A percentile compares a stretch with the other conserved stretches of the same genome.
Conservation (phyloP, 2,329 filamentous ascomycete species). For the Aulographum hederae region DNA sequence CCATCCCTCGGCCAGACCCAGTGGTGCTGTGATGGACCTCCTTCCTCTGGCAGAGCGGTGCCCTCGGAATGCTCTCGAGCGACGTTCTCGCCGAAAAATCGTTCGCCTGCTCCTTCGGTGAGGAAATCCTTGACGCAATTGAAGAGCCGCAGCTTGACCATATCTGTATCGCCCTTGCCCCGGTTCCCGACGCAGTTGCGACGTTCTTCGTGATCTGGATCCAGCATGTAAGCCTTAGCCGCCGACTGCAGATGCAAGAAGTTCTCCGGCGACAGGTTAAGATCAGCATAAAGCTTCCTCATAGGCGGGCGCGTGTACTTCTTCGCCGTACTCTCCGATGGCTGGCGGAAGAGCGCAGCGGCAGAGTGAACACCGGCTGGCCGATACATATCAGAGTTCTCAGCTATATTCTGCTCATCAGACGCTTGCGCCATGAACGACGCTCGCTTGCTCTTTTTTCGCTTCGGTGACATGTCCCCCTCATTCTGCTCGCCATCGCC, state of each 20-base stretch:
- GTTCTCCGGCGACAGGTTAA: conserved; percentile 36
- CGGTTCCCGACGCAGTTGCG: conserved; percentile 38
- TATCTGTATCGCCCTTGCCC: conserved; percentile 34
- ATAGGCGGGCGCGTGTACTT: conserved; percentile 40
- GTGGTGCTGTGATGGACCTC: conserved; percentile 23
- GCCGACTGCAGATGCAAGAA: conserved; percentile 36
- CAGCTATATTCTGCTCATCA: too few relatives aligned
- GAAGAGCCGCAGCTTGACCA: conserved; percentile 37
- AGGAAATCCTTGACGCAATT: conserved; percentile 38
- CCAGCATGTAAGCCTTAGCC: conserved; percentile 39
- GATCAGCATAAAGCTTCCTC: conserved; percentile 36
- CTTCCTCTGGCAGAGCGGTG: conserved; percentile 16
- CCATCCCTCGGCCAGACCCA: conserved; percentile 36
- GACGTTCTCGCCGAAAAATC: conserved; percentile 26
- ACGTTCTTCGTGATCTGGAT: conserved; percentile 33
- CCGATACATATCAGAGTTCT: too few relatives aligned
- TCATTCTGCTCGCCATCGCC: too few relatives aligned
- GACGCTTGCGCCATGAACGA: too few relatives aligned
- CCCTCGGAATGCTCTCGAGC: conserved; percentile 7
- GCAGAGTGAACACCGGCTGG: conserved; percentile 9
- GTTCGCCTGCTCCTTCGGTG: conserved; percentile 29
- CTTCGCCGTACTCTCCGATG: conserved; percentile 25
- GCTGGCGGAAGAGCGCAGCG: conserved; percentile 31
- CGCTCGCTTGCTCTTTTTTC: too few relatives aligned
- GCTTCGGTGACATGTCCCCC: too few relatives aligned